Evolutionary conservation across 1,284 basidiomycete genomes (phyloP), one percentile per base, ranked within the genome.

Genomic region (Papiliotrema fonsecae): DNA sequence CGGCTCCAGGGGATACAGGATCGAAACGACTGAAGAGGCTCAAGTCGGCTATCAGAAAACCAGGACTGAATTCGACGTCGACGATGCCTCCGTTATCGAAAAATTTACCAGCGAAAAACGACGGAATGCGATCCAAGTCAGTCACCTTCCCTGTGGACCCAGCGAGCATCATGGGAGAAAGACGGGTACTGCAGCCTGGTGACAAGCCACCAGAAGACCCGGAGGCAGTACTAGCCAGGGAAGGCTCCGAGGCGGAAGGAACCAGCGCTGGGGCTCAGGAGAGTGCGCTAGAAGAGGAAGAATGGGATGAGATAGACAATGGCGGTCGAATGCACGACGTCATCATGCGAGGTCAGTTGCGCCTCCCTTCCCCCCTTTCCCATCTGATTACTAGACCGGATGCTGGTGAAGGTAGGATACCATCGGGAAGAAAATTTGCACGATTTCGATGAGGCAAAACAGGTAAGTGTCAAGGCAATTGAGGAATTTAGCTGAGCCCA

Each of bases 401-500:
- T 70, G 59, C 56, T 72, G 3, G 65, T 73, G 27, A 53, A 61
- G 32, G 65, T 74, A 3, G 71, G 64, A 3, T 62, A 68, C 48
- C 71, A 72, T 39, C 45, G 61, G 2, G 60, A 65, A 25, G 60
- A 63, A 6, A 40, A 52, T 26, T 28, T 73, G 6, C 11, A 38
- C 0, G 19, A 14, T 1, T 74, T 66, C 31, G 64, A 72, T 49
- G 71, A 74, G 47, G 47, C 36, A 21, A 44, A 49, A 6, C 60
- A 65, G 54, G 66, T 65, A 49, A 45, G 64, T 45, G 4, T 16
- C 45, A 10, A 41, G 4, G 30, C 32, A 45, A 6, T 21, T 32
- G 28, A 22, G 26, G 25, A 53, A 31, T 7, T 30, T 10, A 21
- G 28, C 13, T 45, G 22, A 30, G 24, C 7, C 28, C 7, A 74